phyloP scores from a whole-genome alignment of 2,329 filamentous ascomycete species.

The Monascus ruber region DNA sequence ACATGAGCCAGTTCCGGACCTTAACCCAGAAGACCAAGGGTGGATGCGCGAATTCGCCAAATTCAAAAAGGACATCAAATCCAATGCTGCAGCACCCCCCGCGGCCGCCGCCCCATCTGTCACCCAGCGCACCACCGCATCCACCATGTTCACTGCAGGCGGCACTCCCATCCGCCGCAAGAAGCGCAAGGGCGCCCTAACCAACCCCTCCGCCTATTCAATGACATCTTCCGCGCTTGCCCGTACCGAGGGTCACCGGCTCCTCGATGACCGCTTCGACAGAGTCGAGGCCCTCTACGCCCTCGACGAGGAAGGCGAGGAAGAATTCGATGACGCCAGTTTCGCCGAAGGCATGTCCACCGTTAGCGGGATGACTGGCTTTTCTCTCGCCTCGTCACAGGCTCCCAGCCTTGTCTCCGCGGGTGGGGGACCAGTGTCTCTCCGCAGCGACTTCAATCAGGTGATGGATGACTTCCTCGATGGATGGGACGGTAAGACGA shows the following conservation, averaged over 20 bases:
- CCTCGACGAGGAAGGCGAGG: conserved; percentile 45
- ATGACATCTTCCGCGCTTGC: conserved; percentile 85
- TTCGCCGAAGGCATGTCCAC: conserved; percentile 37
- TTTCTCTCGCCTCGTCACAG: conserved; percentile 42
- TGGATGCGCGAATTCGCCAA: conserved; percentile 91
- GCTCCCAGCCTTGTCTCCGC: conserved; percentile 43
- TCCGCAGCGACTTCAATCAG: conserved; percentile 69
- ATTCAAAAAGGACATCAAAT: conserved; percentile 69
- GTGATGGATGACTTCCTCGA: conserved; percentile 91
- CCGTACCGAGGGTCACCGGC: conserved; percentile 73
- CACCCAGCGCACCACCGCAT: conserved; percentile 32
- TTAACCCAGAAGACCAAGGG: conserved; percentile 57
- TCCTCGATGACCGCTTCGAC: conserved; percentile 86
- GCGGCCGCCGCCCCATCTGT: conserved; percentile 28
- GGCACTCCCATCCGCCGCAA: conserved; percentile 58
- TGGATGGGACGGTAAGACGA: conserved; percentile 38
- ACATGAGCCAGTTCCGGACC: conserved; percentile 28
- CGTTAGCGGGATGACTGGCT: conserved; percentile 37
- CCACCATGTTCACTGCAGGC: conserved; percentile 46
- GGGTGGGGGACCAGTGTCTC: conserved; percentile 37
- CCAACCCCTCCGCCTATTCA: conserved; percentile 74
- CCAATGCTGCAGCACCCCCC: conserved; percentile 26
- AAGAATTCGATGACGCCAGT: conserved; percentile 27
- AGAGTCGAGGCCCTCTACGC: conserved; percentile 73
- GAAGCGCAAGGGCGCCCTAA: conserved; percentile 91